A percentile compares a stretch with the other conserved stretches of the same genome.
Evolutionary conservation across 2,329 filamentous ascomycete genomes (phyloP).

Genomic region (Colletotrichum sidae): DNA sequence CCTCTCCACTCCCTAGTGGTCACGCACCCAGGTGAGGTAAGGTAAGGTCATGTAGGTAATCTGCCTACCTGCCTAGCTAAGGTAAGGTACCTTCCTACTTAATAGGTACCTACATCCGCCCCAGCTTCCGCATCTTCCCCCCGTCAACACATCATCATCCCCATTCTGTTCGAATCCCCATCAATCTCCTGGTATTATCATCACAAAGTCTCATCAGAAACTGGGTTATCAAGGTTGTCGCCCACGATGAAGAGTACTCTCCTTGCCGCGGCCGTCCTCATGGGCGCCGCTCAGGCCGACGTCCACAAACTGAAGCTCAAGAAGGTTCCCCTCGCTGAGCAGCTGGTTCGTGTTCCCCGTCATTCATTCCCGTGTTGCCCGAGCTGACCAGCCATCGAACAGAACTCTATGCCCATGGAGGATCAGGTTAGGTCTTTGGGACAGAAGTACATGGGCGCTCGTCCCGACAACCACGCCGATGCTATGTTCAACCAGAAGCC

Average conservation of each 20-base stretch:
- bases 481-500: constrained; percentile 84
- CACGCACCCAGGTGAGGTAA: constrained; percentile 3
- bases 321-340: constrained; percentile 92
- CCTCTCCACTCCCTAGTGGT: constrained; percentile 6
- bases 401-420: constrained; percentile 84
- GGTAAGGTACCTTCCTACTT: constrained; percentile 33
- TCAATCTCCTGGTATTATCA: constrained; percentile 23
- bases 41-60: constrained; percentile 1
- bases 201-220: constrained; percentile 24
- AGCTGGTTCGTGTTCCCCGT: constrained; percentile 75
- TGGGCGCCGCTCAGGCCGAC: constrained; percentile 85
- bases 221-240: constrained; percentile 22
- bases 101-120: constrained; percentile 33
- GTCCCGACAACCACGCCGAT: constrained; percentile 76
- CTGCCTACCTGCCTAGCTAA: constrained; percentile 27
- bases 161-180: constrained; percentile 14
- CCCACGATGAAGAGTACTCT: constrained; percentile 86
- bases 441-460: constrained; percentile 95
- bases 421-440: constrained; percentile 84
- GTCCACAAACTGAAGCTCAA: constrained; percentile 98
- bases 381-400: constrained; percentile 35
- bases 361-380: background rate
- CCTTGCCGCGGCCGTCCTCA: constrained; percentile 82
- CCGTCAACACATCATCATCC: constrained; percentile 37
- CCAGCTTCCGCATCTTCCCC: constrained; percentile 30